phyloP scores from a whole-genome alignment of 2,329 filamentous ascomycete genomes.

The Leptoxyphium fumago region DNA sequence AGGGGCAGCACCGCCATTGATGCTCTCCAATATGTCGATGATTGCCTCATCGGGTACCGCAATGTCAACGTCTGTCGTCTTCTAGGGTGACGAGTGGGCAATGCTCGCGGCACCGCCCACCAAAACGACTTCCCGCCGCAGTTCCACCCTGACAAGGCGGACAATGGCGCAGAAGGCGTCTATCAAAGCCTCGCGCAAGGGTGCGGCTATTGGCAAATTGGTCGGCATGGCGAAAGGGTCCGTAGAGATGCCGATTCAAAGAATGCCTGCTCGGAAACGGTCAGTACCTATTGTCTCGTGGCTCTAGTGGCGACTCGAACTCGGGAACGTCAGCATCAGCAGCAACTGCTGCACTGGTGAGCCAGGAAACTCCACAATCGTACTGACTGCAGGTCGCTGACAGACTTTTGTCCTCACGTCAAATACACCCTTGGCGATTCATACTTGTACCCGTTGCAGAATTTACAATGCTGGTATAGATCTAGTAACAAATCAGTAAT shows the following conservation, averaged over 20 bases:
- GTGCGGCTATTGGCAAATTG: slow-evolving; percentile 1
- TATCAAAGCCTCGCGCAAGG: slow-evolving; percentile 2
- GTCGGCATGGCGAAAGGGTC: slow-evolving; percentile 4
- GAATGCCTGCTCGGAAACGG: not conserved
- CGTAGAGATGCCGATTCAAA: not conserved
- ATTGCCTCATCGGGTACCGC: slow-evolving; percentile 2
- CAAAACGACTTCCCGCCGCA: slow-evolving; percentile 5
- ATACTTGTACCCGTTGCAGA: too few species aligned
- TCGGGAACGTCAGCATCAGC: too few species aligned
- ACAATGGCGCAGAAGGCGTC: slow-evolving; percentile 4
- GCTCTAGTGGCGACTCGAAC: too few species aligned
- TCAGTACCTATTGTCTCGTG: not conserved
- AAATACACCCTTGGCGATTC: too few species aligned
- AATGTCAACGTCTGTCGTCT: slow-evolving; percentile 6
- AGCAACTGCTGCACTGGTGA: too few species aligned
- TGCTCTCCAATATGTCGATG: slow-evolving; percentile 1
- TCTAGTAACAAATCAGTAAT: too few species aligned
- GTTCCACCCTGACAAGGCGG: slow-evolving; percentile 4
- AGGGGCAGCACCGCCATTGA: slow-evolving; percentile 2
- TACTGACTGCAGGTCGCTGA: too few species aligned
- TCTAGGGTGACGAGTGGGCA: slow-evolving; percentile 6
- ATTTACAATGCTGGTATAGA: too few species aligned
- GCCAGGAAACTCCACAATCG: too few species aligned
- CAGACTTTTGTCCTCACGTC: too few species aligned
- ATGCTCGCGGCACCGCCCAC: slow-evolving; percentile 7